Base-by-base conservation (phyloP, 2,329 filamentous ascomycete genomes). In the Microthyrium microscopicum region DNA sequence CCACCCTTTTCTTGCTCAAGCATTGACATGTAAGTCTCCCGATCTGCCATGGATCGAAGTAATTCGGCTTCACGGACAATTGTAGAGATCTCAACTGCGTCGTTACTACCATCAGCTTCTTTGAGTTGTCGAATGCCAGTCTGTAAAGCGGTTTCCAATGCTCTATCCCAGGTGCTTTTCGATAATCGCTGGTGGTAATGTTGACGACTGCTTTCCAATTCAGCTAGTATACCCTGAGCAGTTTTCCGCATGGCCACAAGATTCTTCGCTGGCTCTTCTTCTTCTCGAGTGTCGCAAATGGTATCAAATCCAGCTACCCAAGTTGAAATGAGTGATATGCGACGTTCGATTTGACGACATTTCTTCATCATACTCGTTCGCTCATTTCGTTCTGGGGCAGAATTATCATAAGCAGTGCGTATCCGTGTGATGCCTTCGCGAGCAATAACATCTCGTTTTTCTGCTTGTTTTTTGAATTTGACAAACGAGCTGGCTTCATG, bases 301-400 rank as follows among this genome's bases (percentile, higher is more conserved):
- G 68, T 64, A 41, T 95, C 87, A 46, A 95, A 98, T 2, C 84
- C 83, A 1, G 79, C 80, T 36, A 94, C 78, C 89, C 89, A 98
- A 2, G 78, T 76, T 3, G 79, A 85, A n/a, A 98, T 65, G 39
- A 92, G 64, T 5, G 73, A 68, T 40, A 94, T 92, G 12, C 89
- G 73, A 42, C 83, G 71, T 57, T 93, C 83, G 20, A 93, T 73
- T 34, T 79, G 73, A 44, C 78, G 75, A 38, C 91, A 59, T 44
- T 80, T 83, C 58, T 82, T 82, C 73, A 91, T 82, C 47, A 75
- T 75, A 38, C 62, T 70, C 27, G 79, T 63, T 44, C 80, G 81
- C 40, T 94, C 84, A 46, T 77, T 73, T 31, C 89, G 69, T 51
- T 95, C 83, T 0, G 66, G 48, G 3, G 70, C 62, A 1, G 83